Base-by-base conservation (phyloP, 1,284 basidiomycete genomes). In the Hemileia vastatrix region DNA sequence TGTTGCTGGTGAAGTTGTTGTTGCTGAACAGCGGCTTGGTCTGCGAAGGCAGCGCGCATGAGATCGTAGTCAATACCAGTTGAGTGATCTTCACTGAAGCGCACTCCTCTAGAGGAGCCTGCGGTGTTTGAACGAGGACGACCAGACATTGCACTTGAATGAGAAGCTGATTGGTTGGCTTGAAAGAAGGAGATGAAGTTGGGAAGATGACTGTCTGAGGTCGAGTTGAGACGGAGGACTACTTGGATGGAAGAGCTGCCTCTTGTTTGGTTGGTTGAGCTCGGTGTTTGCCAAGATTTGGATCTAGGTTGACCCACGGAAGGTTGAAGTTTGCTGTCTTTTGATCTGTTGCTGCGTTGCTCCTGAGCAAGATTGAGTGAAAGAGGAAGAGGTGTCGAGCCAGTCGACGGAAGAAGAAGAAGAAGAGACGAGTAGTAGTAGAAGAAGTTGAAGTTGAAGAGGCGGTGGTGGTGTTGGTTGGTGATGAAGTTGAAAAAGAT, bases 21-120 rank as follows among this genome's bases (percentile, higher is more conserved):
- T 13, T 11, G 23, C 18, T 61, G 58, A 23, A 62, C 18, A 18
- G 54, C 36, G 23, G 59, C 59, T 21, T 62, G 59, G 32, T 53
- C 50, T n/a, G 45, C 53, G 33, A 62, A 55, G 27, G 53, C 59
- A 18, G 59, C 59, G 31, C 51, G 51, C 59, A 62, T 62, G 11
- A 62, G 52, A n/a, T 62, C 32, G 43, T 47, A 31, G 43, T 62
- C 59, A 8, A 62, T n/a, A 27, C 59, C 59, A 27, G 15, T 19
- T 40, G 36, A 40, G 36, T 40, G 8, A n/a, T 62, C 53, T 19
- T 62, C 59, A 23, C 33, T 40, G 59, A 62, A 62, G 40, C 53
- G 59, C 13, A 51, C 59, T 15, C 59, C 48, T 18, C 59, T 52
- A 9, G 40, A 36, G n/a, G 53, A 57, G 21, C 53, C 43, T 13